Base-by-base conservation (phyloP, 768 basidiomycete species). In the Cystobasidium tubakii region DNA sequence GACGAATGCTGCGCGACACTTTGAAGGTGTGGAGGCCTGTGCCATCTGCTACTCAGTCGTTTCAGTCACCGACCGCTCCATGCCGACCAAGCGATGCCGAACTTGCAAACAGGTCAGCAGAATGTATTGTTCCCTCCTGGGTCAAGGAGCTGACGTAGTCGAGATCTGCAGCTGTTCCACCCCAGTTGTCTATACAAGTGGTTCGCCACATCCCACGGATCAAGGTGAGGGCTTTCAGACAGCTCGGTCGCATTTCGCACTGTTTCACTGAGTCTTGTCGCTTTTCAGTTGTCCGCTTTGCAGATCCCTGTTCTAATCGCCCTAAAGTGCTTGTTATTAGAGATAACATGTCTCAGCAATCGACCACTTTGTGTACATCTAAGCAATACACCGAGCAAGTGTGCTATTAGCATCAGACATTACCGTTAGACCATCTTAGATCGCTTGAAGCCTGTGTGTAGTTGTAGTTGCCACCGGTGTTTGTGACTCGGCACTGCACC, bases 1-100 rank as follows among this genome's bases (percentile, higher is more conserved):
- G 82, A 91, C 90, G 82, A 98, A 97, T 79, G 92, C 94, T 54
- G 84, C 87, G 0, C 84, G 90, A 23, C 92, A 98, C 80, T 99
- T 98, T 79, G 91, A 95, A 76, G 95, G 95, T 6, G 89, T 93
- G 80, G 90, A 90, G 1, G 92, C 95, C 77, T 99, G 96, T 81
- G 91, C 95, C 0, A 97, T 99, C 74, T 95, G 92, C 79, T 95
- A 94, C 81, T 91, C 90, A 89, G 71, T 77, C 62, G 76, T 79
- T 34, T 66, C 75, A 4, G 75, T 70, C 17, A 46, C 92, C 54
- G 96, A 98, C 79, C 88, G 89, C 0, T 88, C 86, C 63, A 83
- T 98, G 17, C 95, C 96, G 0, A 87, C 87, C 77, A 94, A 93
- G 78, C 88, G 91, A 0, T 99, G 95, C 83, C 89, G 87, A 81